Base-by-base conservation (phyloP, 176 grass and related monocot species). In the Lolium multiflorum region DNA sequence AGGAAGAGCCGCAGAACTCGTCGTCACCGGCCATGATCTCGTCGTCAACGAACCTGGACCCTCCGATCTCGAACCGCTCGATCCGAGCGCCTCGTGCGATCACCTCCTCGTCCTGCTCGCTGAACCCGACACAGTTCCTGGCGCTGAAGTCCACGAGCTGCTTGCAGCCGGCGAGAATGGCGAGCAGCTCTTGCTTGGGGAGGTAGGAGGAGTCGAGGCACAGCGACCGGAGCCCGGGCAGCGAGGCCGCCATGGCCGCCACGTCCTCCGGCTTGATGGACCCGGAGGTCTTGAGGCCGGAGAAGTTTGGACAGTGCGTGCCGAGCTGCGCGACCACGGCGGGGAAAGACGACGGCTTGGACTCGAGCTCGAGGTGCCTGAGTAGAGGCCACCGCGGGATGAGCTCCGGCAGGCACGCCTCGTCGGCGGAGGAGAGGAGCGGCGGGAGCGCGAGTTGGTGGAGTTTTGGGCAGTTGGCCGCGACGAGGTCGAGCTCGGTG, bases 201-300 rank as follows among this genome's bases (percentile, higher is more conserved):
- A 97, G 28, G 83, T 90, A 94, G 5, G 82, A 92, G 5, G 78
- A 56, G 91, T 90, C 87, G 11, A 97, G 89, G 79, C 67, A 86
- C 9, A 97, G 74, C 0, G 18, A 62, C 4, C 76, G 90, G 10
- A 97, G 76, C 51, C 13, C 3, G 50, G 50, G 86, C 16, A 97
- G 79, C 1, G 6, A 63, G 0, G 12, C 6, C 7, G 83, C 65
- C 25, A 94, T 71, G 28, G 88, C 88, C n/a, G 73, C 70, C 1
- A 87, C 83, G 69, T 97, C 94, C 57, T 94, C 92, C 3, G 84
- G 67, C 51, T 92, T 94, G 26, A 97, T 86, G 28, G 92, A 79
- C 9, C 94, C 94, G 2, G 68, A 71, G 43, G 77, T 74, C 74
- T 41, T 94, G 46, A 94, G 76, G 72, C 83, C 54, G 2, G 6